Conservation (phyloP, 441 rosid species). For the Erodium trifolium region DNA sequence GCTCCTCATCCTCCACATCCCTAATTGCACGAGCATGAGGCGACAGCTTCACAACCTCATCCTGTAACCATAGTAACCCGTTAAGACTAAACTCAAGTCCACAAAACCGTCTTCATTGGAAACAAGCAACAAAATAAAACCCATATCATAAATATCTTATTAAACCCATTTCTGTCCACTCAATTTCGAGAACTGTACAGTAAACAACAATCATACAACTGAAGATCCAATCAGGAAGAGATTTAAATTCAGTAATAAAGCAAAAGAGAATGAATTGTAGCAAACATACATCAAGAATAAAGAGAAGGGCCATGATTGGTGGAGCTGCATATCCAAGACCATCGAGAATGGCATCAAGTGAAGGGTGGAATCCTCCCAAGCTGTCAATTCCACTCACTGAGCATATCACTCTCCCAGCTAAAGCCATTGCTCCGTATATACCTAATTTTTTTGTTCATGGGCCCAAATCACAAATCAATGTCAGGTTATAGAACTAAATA, state of each 20-base stretch:
- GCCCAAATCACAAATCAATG: too few species aligned
- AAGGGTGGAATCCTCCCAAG: constrained; percentile 66
- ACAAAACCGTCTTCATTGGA: too few species aligned
- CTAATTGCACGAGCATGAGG: constrained; percentile 96
- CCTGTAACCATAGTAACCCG: constrained; percentile 33
- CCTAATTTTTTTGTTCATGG: constrained; percentile 30
- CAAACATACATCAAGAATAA: constrained; percentile 70
- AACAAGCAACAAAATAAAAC: too few species aligned
- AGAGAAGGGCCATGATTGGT: constrained; percentile 89
- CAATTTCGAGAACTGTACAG: too few species aligned
- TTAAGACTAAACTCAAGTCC: not conserved
- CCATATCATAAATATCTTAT: too few species aligned
- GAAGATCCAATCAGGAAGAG: not conserved
- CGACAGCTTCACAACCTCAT: constrained; percentile 84
- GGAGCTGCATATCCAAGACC: constrained; percentile 91
- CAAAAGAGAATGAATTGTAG: not conserved
- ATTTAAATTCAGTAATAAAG: not conserved
- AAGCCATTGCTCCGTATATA: constrained; percentile 79
- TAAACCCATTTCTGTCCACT: too few species aligned
- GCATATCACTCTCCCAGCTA: constrained; percentile 77
- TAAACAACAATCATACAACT: too few species aligned
- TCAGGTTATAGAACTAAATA: too few species aligned
- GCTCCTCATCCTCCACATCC: constrained; percentile 96
- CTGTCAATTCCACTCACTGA: constrained; percentile 67
- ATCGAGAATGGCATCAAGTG: constrained; percentile 60